Conservation (phyloP, 106 monocot genomes). For the Iris macrosiphon region DNA sequence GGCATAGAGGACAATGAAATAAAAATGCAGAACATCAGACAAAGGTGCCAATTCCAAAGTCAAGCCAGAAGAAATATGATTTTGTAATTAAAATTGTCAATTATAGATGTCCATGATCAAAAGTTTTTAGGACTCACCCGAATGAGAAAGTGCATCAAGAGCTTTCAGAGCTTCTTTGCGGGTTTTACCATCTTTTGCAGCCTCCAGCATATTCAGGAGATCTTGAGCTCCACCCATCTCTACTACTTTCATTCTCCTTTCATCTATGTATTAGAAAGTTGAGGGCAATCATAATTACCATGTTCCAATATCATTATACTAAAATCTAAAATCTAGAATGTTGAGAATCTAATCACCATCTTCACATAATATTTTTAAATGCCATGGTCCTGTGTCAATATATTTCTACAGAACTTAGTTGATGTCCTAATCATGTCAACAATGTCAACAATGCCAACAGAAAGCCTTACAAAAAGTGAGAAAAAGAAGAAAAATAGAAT, state of each 20-base stretch:
- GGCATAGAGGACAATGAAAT: too few species aligned
- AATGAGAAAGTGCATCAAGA: slow-evolving; percentile 77
- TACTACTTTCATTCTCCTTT: slow-evolving; percentile 79
- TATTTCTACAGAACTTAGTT: too few species aligned
- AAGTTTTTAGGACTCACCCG: slow-evolving; percentile 29
- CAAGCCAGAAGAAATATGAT: too few species aligned
- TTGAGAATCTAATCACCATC: too few species aligned
- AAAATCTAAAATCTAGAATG: too few species aligned
- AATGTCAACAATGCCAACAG: too few species aligned
- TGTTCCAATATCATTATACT: too few species aligned
- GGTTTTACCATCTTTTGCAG: slow-evolving; percentile 94
- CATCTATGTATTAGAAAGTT: slow-evolving; percentile 41
- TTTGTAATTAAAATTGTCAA: not conserved
- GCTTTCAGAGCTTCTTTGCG: slow-evolving; percentile 81
- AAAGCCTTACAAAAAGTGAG: too few species aligned
- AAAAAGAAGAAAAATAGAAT: too few species aligned
- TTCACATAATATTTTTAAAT: too few species aligned
- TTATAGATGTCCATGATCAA: not conserved
- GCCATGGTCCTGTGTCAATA: too few species aligned
- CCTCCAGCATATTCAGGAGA: slow-evolving; percentile 60
- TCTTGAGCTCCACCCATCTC: slow-evolving; percentile 85
- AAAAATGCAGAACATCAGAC: not conserved
- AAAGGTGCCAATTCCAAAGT: not conserved
- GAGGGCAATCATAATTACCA: not conserved
- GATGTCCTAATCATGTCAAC: too few species aligned